A percentile compares a stretch with the other conserved stretches of the same genome.
Conservation (phyloP, 148 eudicot species). For the Chenopodium berlandieri region DNA sequence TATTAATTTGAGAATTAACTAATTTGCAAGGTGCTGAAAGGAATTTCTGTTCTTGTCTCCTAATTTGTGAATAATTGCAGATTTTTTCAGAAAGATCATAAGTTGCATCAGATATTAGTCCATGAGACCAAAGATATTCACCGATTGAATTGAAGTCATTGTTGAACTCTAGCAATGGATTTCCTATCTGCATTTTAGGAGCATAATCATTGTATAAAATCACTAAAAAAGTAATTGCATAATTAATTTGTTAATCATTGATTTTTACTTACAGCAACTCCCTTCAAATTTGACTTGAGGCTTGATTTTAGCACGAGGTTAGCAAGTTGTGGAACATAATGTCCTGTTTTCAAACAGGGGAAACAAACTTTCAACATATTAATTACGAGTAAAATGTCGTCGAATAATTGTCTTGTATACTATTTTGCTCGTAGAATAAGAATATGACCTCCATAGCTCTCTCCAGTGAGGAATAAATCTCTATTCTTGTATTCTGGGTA, state of each 20-base stretch:
- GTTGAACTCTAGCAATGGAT: constrained; percentile 72
- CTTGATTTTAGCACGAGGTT: constrained; percentile 43
- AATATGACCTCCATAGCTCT: constrained; percentile 62
- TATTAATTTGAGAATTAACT: constrained; percentile 26
- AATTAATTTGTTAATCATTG: background rate
- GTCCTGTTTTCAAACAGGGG: constrained; percentile 51
- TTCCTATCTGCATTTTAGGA: constrained; percentile 53
- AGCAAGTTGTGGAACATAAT: constrained; percentile 86
- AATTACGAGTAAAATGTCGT: too few species aligned
- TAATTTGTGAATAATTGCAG: constrained; percentile 65
- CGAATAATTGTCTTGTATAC: background rate
- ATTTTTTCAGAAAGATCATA: constrained; percentile 34
- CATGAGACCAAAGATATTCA: constrained; percentile 77
- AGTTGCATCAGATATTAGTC: constrained; percentile 68
- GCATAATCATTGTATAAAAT: too few species aligned
- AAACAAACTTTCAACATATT: background rate
- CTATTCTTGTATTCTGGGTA: constrained; percentile 67
- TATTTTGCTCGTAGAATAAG: background rate
- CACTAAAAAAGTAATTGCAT: too few species aligned
- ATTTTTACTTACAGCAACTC: constrained; percentile 59
- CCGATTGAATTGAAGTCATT: constrained; percentile 57
- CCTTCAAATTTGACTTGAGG: constrained; percentile 58
- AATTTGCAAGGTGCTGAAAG: constrained; percentile 43
- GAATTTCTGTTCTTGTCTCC: constrained; percentile 42
- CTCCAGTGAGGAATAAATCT: constrained; percentile 69